Evolutionary conservation across 208 protist genomes (phyloP).

Genomic region (Angomonas ambiguus): DNA sequence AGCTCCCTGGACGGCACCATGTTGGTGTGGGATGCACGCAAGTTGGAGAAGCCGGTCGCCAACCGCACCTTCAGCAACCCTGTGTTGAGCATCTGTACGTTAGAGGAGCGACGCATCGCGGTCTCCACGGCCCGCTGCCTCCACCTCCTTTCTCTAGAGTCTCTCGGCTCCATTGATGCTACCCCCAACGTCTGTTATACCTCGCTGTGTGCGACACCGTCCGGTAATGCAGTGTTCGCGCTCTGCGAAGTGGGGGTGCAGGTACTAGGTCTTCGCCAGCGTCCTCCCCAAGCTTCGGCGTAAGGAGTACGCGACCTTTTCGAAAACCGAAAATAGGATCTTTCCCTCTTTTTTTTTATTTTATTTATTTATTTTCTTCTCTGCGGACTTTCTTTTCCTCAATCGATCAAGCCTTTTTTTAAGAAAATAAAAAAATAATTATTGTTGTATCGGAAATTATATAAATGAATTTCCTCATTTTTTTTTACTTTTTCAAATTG

Average conservation of each 20-base stretch:
- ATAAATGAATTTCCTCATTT: background rate
- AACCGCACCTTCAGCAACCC: constrained; percentile 33
- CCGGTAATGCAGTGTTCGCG: background rate
- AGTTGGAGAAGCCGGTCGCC: constrained; percentile 32
- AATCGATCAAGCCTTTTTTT: background rate
- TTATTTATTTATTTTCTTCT: background rate
- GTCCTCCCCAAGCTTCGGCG: background rate
- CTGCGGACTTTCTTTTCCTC: background rate
- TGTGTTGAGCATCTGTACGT: constrained; percentile 39
- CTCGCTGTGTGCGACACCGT: constrained; percentile 22
- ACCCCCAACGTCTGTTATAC: constrained; percentile 12
- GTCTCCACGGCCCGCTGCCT: constrained; percentile 64
- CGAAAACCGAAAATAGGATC: background rate
- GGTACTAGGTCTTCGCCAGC: background rate
- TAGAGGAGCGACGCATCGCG: constrained; percentile 25
- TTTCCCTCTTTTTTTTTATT: constrained; percentile 7
- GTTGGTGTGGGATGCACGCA: constrained; percentile 65
- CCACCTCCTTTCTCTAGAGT: constrained; percentile 39
- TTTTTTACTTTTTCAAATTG: constrained; percentile 14
- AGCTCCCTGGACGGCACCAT: constrained; percentile 62
- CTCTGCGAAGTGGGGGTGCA: background rate
- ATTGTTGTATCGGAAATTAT: background rate
- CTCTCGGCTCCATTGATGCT: constrained; percentile 20
- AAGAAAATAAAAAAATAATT: constrained; percentile 14
- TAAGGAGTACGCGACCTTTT: background rate